Evolutionary conservation across 2,329 filamentous ascomycete species (phyloP).

Genomic region (Scedosporium minutisporum): DNA sequence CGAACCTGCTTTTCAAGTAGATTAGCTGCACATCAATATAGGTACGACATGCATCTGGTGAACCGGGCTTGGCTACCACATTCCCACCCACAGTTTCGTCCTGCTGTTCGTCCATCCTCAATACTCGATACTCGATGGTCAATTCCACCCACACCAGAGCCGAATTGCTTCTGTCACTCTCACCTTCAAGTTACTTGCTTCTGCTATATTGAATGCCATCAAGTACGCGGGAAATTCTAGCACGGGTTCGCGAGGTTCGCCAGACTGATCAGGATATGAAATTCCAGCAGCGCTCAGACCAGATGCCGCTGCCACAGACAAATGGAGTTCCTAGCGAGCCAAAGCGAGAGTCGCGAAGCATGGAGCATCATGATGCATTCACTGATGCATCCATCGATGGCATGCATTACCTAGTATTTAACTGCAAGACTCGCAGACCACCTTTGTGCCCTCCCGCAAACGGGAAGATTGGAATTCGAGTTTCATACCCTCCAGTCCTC

Average conservation of each 20-base stretch:
- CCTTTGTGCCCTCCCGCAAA: background rate
- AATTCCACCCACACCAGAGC: too few relatives aligned
- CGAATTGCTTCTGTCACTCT: background rate
- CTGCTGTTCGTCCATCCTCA: too few relatives aligned
- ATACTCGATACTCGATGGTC: too few relatives aligned
- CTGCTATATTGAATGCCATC: background rate
- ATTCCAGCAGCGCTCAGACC: background rate
- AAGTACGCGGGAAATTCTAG: background rate
- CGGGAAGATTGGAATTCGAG: too few relatives aligned
- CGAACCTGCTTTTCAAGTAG: background rate
- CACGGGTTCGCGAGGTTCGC: background rate
- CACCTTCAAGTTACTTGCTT: background rate
- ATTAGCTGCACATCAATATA: background rate
- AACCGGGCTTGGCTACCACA: background rate
- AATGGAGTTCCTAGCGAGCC: too few relatives aligned
- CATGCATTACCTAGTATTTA: too few relatives aligned
- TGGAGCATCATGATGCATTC: too few relatives aligned
- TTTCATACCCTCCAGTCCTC: too few relatives aligned
- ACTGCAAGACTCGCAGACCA: background rate
- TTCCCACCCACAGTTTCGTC: too few relatives aligned
- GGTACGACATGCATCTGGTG: background rate
- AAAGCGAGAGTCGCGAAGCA: too few relatives aligned
- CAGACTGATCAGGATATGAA: background rate
- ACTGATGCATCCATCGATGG: too few relatives aligned
- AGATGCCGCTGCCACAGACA: background rate